Evolutionary conservation across 1,284 basidiomycete species (phyloP).

Genomic region (Mycena sp.): DNA sequence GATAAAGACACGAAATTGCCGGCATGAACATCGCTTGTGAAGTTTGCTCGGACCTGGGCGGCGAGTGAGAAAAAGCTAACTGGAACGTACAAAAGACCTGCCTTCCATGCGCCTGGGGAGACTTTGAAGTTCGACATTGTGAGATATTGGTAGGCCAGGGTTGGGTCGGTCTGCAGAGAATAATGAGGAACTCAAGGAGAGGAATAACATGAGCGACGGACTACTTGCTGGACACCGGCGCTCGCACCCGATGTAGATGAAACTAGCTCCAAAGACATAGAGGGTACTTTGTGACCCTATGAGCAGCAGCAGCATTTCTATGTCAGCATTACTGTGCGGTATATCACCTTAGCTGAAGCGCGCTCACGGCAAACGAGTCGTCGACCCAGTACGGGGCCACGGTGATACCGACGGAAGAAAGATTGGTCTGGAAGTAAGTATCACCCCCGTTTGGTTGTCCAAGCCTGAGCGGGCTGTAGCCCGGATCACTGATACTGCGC

Average conservation of each 20-base stretch:
- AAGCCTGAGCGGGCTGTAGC: not conserved
- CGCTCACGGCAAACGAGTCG: not conserved
- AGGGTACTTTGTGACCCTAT: not conserved
- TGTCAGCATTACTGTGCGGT: not conserved
- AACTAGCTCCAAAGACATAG: conserved; percentile 14
- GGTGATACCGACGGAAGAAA: not conserved
- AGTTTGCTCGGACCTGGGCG: conserved; percentile 3
- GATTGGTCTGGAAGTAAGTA: not conserved
- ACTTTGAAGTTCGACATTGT: not conserved
- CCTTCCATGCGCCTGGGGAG: conserved; percentile 1
- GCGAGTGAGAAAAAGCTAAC: not conserved
- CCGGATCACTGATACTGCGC: not conserved
- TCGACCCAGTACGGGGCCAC: not conserved
- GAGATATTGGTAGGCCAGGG: not conserved
- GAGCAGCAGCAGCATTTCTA: no score
- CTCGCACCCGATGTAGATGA: not conserved
- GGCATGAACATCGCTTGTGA: not conserved
- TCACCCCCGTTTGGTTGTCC: not conserved
- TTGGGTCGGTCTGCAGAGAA: not conserved
- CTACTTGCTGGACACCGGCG: not conserved
- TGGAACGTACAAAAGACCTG: not conserved
- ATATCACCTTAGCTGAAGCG: not conserved
- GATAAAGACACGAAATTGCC: conserved; percentile 4
- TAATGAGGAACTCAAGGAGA: not conserved
- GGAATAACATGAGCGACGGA: not conserved